These are phyloP conservation scores for Adansonia digitata DNA, from an alignment of 345 rosid species.

Conservation along the genomic window DNA sequence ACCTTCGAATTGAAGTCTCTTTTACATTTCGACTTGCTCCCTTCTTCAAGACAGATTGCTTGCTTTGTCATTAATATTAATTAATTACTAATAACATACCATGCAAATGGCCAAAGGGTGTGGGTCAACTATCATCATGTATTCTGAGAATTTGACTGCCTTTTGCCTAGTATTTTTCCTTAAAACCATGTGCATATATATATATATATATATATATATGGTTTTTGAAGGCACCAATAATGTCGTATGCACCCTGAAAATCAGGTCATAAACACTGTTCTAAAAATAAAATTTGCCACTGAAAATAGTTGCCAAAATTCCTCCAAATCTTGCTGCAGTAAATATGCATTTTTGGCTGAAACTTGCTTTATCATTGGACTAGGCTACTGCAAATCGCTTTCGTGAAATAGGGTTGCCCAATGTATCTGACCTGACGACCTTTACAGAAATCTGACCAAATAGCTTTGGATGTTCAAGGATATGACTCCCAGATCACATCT, in stretches of 20 bases:
- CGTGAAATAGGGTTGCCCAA: neutral
- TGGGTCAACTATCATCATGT: neutral
- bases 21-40: neutral
- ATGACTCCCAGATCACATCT: neutral
- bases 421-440: slow-evolving; percentile 1
- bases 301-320: neutral
- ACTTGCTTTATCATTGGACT: neutral
- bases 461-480: neutral
- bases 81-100: neutral
- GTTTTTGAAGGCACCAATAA: neutral
- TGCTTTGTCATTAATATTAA: neutral
- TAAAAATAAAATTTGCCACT: neutral
- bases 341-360: neutral
- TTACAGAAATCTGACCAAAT: neutral
- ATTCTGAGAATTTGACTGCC: neutral
- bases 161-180: neutral
- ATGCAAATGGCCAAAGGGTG: neutral
- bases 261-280: neutral
- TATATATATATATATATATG: too few species aligned
- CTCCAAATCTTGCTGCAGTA: neutral
- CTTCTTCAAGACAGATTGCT: neutral
- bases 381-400: neutral
- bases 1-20: neutral
- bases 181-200: neutral
- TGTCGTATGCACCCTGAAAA: neutral